Evolutionary conservation across 768 basidiomycete species (phyloP).

Genomic region (Tulasnella sp.): DNA sequence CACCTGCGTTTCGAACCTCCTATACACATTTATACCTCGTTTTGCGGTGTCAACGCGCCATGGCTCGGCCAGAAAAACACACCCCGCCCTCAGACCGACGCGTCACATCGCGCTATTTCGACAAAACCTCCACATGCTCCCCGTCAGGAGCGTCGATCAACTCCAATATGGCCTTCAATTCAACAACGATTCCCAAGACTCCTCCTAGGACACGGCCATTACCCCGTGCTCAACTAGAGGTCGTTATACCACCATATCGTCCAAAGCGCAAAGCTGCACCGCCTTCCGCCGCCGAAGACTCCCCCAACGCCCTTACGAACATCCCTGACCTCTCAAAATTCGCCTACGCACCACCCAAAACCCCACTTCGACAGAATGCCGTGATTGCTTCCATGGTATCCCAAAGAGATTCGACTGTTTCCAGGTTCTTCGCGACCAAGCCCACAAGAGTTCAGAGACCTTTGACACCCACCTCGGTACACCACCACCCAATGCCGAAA

Average conservation of each 20-base stretch:
- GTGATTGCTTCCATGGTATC: neutral
- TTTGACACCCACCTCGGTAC: neutral
- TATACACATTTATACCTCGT: neutral
- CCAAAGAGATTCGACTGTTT: neutral
- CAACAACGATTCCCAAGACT: neutral
- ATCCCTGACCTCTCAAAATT: neutral
- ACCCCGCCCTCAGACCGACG: neutral
- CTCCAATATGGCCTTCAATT: neutral
- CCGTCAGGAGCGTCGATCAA: neutral
- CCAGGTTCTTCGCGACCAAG: neutral
- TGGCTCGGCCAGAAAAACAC: neutral
- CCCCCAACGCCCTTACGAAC: neutral
- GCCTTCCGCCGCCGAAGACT: neutral
- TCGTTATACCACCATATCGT: neutral
- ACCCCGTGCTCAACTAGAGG: neutral
- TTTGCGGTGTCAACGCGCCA: neutral
- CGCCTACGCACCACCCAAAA: neutral
- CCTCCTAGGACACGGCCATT: neutral
- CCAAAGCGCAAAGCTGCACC: neutral
- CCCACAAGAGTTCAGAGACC: neutral
- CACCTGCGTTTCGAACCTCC: neutral
- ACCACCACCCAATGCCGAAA: no score
- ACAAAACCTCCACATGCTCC: neutral
- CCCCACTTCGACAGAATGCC: neutral
- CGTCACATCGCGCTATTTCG: conserved; percentile 9